Evolutionary conservation across 192 early-diverging fungal species (phyloP).

Genomic region (Backusella australiensis): DNA sequence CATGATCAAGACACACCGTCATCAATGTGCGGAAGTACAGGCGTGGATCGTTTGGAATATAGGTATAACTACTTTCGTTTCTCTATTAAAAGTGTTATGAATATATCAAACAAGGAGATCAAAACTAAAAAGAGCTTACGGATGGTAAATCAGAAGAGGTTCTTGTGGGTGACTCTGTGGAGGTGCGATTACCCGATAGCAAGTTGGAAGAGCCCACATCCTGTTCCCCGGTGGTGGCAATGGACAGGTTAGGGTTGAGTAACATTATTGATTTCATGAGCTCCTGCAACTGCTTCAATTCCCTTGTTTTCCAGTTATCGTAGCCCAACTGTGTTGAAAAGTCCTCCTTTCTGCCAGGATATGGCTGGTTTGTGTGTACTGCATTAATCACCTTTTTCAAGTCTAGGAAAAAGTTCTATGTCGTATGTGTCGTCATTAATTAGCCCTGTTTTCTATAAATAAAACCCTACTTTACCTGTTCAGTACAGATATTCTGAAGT

Average conservation of each 20-base stretch:
- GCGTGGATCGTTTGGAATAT: constrained; percentile 57
- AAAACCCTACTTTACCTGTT: constrained; percentile 29
- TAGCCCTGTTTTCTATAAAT: not conserved
- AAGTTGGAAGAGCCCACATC: constrained; percentile 23
- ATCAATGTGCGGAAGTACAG: constrained; percentile 59
- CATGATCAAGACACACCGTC: constrained; percentile 61
- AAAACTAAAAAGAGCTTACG: not conserved
- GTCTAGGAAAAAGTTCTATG: constrained; percentile 38
- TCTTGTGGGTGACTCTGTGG: not conserved
- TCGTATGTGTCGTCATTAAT: too few species aligned
- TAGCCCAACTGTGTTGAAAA: constrained; percentile 51
- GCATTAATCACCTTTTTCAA: constrained; percentile 46
- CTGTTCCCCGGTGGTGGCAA: constrained; percentile 10
- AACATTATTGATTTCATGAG: constrained; percentile 34
- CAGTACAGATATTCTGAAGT: constrained; percentile 42
- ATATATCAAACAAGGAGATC: too few species aligned
- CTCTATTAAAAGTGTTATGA: not conserved
- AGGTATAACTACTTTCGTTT: constrained; percentile 40
- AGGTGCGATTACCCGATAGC: constrained; percentile 1
- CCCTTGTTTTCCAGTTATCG: constrained; percentile 53
- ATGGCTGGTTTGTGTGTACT: constrained; percentile 35
- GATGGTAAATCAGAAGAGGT: not conserved
- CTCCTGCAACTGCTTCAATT: constrained; percentile 50
- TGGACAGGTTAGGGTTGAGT: constrained; percentile 35
- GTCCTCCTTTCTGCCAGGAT: constrained; percentile 38